phyloP scores from a whole-genome alignment of 2,329 filamentous ascomycete genomes.

The Fusarium sp. region DNA sequence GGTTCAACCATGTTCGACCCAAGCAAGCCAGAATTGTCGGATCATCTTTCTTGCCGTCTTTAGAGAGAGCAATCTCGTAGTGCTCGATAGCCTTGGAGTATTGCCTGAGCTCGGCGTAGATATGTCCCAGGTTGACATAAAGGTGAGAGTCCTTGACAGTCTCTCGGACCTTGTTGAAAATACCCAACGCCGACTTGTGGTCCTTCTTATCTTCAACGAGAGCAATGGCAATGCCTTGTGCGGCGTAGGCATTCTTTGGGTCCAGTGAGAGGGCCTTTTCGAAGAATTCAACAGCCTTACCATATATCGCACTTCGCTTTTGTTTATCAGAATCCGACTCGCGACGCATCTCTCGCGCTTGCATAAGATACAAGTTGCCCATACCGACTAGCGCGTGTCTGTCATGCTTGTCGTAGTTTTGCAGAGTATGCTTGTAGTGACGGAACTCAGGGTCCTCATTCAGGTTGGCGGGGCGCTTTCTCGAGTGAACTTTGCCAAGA shows the following conservation, averaged over 20 bases:
- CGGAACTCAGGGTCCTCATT: conserved; percentile 91
- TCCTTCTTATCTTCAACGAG: conserved; percentile 96
- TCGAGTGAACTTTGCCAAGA: conserved; percentile 80
- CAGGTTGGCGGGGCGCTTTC: conserved; percentile 83
- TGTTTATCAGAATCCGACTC: conserved; percentile 91
- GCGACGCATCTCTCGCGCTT: conserved; percentile 93
- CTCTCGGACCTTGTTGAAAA: conserved; percentile 91
- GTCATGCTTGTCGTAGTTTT: conserved; percentile 96
- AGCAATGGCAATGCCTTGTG: conserved; percentile 94
- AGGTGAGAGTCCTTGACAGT: conserved; percentile 89
- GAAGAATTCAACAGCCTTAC: conserved; percentile 96
- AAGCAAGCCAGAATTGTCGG: conserved; percentile 85
- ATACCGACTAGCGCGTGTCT: conserved; percentile 96
- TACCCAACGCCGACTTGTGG: conserved; percentile 80
- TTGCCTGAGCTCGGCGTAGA: conserved; percentile 90
- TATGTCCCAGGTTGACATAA: conserved; percentile 92
- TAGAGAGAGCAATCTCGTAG: conserved; percentile 87
- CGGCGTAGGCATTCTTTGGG: conserved; percentile 93
- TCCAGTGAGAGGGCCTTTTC: conserved; percentile 97
- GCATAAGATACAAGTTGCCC: conserved; percentile 90
- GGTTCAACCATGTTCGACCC: conserved; percentile 86
- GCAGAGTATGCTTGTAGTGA: conserved; percentile 95
- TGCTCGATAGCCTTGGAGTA: conserved; percentile 92
- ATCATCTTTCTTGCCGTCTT: conserved; percentile 79
- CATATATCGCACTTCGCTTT: conserved; percentile 87